phyloP scores from a whole-genome alignment of 2,329 filamentous ascomycete genomes.

The Aspergillus ibericus region DNA sequence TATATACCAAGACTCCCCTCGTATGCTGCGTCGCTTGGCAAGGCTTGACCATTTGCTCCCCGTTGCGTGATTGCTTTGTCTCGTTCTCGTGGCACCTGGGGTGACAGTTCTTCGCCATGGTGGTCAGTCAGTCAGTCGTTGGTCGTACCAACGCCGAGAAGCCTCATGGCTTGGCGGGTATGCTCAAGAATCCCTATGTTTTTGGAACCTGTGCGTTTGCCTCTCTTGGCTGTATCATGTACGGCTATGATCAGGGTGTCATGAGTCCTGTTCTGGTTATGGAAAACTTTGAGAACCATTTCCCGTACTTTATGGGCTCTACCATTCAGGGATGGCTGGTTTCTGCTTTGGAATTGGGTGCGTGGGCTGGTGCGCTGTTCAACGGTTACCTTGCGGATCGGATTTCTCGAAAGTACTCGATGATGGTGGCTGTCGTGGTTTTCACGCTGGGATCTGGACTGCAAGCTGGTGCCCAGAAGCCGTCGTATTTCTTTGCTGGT shows the following conservation, averaged over 20 bases:
- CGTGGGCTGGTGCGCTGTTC: conserved; percentile 33
- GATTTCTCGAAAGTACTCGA: conserved; percentile 34
- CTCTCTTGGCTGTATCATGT: conserved; percentile 36
- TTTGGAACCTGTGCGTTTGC: conserved; percentile 40
- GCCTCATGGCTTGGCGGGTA: conserved; percentile 39
- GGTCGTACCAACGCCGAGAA: conserved; percentile 41
- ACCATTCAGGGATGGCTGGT: conserved; percentile 37
- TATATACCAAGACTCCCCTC: background rate
- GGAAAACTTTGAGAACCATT: conserved; percentile 39
- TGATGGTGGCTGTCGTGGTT: conserved; percentile 35
- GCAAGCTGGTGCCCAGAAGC: conserved; percentile 29
- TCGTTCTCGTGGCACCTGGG: background rate
- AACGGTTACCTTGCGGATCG: conserved; percentile 32
- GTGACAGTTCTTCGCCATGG: conserved; percentile 17
- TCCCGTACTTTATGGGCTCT: conserved; percentile 32
- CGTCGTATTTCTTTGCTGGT: conserved; percentile 27
- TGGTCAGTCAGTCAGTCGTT: conserved; percentile 39
- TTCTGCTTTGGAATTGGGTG: conserved; percentile 37
- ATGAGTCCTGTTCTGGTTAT: conserved; percentile 38
- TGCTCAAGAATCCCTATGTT: conserved; percentile 45
- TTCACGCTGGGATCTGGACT: conserved; percentile 34
- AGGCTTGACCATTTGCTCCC: background rate
- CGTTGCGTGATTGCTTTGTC: background rate
- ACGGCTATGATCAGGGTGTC: conserved; percentile 39
- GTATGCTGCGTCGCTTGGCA: background rate